Evolutionary conservation across 176 grass and related monocot genomes (phyloP).

Genomic region (Neostapfia colusana): DNA sequence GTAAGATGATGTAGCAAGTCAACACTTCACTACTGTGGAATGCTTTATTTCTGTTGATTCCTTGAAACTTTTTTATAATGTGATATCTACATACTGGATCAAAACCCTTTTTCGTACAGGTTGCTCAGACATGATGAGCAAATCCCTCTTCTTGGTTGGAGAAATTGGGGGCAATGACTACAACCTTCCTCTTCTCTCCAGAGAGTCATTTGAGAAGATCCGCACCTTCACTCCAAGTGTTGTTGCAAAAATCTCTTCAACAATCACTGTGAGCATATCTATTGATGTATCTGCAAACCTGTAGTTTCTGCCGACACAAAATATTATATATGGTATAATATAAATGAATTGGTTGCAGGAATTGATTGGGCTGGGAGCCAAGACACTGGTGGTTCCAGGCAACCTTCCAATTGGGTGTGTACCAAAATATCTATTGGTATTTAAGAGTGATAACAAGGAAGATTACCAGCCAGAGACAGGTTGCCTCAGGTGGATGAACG

Average conservation of each 20-base stretch:
- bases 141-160: conserved; percentile 73
- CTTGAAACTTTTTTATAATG: conserved; percentile 5
- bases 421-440: conserved; percentile 60
- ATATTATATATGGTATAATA: background rate
- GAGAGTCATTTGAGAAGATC: conserved; percentile 55
- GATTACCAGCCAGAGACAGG: conserved; percentile 79
- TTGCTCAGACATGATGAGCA: conserved; percentile 41
- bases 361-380: conserved; percentile 72
- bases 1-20: background rate
- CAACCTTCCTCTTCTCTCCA: conserved; percentile 56
- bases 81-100: conserved; percentile 10
- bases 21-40: background rate
- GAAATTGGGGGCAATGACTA: conserved; percentile 98
- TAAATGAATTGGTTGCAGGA: conserved; percentile 45
- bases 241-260: conserved; percentile 59
- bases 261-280: conserved; percentile 52
- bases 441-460: conserved; percentile 56
- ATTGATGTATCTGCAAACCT: background rate
- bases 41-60: background rate
- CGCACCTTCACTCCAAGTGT: conserved; percentile 65
- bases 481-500: conserved; percentile 79
- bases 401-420: conserved; percentile 88
- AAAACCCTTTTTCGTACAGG: conserved; percentile 31
- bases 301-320: background rate
- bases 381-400: conserved; percentile 73